phyloP scores from a whole-genome alignment of 306 rosid genomes.

The Cucumis hystrix region DNA sequence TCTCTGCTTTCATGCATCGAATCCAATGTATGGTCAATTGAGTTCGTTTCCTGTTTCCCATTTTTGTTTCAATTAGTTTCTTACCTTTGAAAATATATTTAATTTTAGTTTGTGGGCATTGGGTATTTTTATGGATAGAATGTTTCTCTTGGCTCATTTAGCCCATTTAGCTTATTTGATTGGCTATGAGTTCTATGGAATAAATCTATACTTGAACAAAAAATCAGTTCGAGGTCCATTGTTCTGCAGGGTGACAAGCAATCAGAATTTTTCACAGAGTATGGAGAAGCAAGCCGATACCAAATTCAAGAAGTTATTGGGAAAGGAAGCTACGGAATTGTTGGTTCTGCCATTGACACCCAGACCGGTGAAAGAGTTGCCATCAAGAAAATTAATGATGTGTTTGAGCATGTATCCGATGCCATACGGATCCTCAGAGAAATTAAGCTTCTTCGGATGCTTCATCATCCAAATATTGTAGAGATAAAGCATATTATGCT shows the following conservation, averaged over 20 bases:
- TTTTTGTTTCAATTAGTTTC: not conserved
- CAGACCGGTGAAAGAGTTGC: constrained; percentile 84
- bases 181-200: not conserved
- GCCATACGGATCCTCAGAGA: constrained; percentile 91
- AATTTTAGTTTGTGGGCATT: not conserved
- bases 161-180: too few relatives aligned
- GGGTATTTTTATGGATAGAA: not conserved
- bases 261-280: constrained; percentile 82
- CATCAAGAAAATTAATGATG: constrained; percentile 89
- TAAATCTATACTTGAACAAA: not conserved
- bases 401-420: constrained; percentile 94
- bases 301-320: constrained; percentile 75
- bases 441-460: constrained; percentile 87
- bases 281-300: constrained; percentile 75
- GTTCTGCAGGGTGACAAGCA: constrained; percentile 39
- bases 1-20: not conserved
- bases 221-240: not conserved
- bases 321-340: constrained; percentile 91
- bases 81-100: not conserved
- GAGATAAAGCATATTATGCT: constrained; percentile 91
- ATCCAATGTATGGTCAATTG: not conserved
- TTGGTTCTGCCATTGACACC: constrained; percentile 67
- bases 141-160: not conserved
- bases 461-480: constrained; percentile 85
- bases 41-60: not conserved